phyloP scores from a whole-genome alignment of 495 filamentous ascomycete genomes.

The Penicillium malachiteum region DNA sequence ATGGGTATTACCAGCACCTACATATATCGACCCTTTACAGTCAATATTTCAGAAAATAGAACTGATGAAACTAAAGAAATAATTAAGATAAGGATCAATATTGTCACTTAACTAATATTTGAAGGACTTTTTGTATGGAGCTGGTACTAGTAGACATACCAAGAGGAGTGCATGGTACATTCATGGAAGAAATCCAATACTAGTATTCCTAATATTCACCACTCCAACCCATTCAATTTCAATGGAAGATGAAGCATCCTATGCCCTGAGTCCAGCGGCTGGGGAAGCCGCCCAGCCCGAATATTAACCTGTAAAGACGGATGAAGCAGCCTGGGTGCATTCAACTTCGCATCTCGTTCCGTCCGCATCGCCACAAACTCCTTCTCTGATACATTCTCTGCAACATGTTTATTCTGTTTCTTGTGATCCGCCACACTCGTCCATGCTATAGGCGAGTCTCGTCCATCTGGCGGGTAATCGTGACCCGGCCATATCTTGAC shows the following conservation, averaged over 20 bases:
- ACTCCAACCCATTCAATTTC: constrained; percentile 29
- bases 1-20: constrained; percentile 5
- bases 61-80: not conserved
- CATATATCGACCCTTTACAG: no score
- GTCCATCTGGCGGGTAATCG: constrained; percentile 44
- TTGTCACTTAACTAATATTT: no score
- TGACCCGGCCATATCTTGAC: constrained; percentile 52
- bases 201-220: constrained; percentile 4
- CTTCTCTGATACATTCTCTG: constrained; percentile 33
- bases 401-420: constrained; percentile 50
- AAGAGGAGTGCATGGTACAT: not conserved
- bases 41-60: not conserved
- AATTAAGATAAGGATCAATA: not conserved
- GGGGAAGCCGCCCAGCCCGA: constrained; percentile 50
- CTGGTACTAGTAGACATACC: not conserved
- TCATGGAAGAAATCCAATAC: not conserved
- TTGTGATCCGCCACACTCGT: constrained; percentile 53
- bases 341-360: constrained; percentile 47
- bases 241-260: constrained; percentile 46
- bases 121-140: no score
- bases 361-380: constrained; percentile 50
- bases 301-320: constrained; percentile 61
- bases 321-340: constrained; percentile 53
- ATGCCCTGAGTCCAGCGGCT: constrained; percentile 24
- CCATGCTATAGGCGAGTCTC: constrained; percentile 35